Evolutionary conservation across 441 rosid genomes (phyloP), one percentile per base, ranked within the genome.

Genomic region (Erysimum pusillum): DNA sequence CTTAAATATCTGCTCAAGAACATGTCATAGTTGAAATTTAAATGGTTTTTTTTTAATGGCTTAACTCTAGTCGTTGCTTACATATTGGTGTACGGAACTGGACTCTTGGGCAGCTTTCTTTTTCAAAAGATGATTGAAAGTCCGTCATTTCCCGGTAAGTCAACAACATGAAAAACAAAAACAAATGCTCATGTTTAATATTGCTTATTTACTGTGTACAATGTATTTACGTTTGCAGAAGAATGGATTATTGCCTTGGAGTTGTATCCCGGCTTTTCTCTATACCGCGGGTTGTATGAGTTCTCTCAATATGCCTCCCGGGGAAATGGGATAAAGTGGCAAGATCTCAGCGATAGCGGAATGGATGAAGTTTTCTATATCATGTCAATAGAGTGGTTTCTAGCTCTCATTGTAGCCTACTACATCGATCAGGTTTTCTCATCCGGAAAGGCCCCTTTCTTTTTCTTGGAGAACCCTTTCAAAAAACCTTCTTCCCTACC

Each of bases 41-140:
- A n/a, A n/a, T n/a, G n/a, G n/a, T n/a, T n/a, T n/a, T n/a, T 72
- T 35, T 65, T 35, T 20, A 28, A 66, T 53, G 75, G 74, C 60
- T 42, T 66, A 69, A 80, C 28, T 72, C 54, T 87, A 96, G 99
- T 96, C 73, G 74, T 87, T 38, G 87, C 86, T 70, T 89, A 91
- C 76, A 85, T 91, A 57, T 63, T 72, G 18, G 94, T 91, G 71
- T 96, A 89, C 64, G 99, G 87, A 77, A 83, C 86, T 70, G 98
- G 98, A 53, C 98, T 96, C 54, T 77, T 96, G 66, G 97, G 94
- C n/a, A n/a, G n/a, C n/a, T n/a, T n/a, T n/a, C n/a, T n/a, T n/a
- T n/a, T n/a, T n/a, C n/a, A n/a, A n/a, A n/a, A n/a, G n/a, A n/a
- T n/a, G n/a, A n/a, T n/a, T n/a, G n/a, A n/a, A n/a, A n/a, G n/a